Evolutionary conservation across 345 rosid species (phyloP), one percentile per base, ranked within the genome.

Genomic region (Hibiscus syriacus): DNA sequence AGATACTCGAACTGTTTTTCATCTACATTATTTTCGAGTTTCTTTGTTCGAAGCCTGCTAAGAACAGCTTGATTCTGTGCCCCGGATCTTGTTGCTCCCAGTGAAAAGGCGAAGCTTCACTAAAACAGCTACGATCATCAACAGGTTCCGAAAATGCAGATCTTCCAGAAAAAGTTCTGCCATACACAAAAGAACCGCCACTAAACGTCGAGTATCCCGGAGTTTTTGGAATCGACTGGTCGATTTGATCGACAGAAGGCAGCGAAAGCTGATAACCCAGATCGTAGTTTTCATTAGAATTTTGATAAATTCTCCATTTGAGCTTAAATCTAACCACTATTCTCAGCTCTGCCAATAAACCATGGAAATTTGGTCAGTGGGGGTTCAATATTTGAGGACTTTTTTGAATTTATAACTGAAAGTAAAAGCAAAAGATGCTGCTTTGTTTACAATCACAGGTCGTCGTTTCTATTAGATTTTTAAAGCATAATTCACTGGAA

Each of bases 91-190:
- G 74, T 62, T 12, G 64, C 55, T 19, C 83, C 89, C 94, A 87
- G 26, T 75, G 75, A 41, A 60, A 81, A 57, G 90, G 89, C 29
- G 92, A 89, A 76, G 85, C 80, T 13, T 86, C 92, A 70, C 88
- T 76, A 29, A 80, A 80, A 63, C 61, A 80, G 56, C 89, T 82
- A 73, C 76, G 63, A 12, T 84, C 89, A 54, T 92, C 93, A 14
- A 76, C 32, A 3, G 78, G 82, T 16, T 81, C 96, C 65, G 96
- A 86, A 57, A 80, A 79, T 19, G 81, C 86, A 13, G 96, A 92
- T 20, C 82, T 78, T 77, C 77, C 90, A 3, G 96, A 92, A 71
- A 64, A 83, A 68, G 87, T 89, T 74, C 87, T 66, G 70, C 77
- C 72, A 58, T 82, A 80, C 53, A 67, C 55, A 53, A 80, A 91